A percentile compares a stretch with the other conserved stretches of the same genome.
phyloP scores from a whole-genome alignment of 2,329 filamentous ascomycete genomes.

The Fusarium bulbicola region DNA sequence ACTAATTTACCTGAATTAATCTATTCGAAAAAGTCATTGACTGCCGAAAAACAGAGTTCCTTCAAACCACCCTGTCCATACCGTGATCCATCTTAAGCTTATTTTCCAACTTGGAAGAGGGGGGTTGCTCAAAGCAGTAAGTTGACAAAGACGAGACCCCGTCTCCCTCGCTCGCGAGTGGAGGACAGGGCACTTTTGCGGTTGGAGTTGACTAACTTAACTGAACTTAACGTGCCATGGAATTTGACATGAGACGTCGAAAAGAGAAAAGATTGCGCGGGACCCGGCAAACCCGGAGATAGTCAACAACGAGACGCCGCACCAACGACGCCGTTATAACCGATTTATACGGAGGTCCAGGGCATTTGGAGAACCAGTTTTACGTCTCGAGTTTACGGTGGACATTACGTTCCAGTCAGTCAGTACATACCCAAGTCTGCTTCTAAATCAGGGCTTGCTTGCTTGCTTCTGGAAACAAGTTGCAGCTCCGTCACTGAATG shows the following conservation, averaged over 20 bases:
- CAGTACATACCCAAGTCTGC: not conserved
- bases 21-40: not conserved
- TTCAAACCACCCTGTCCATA: constrained; percentile 30
- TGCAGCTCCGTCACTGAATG: not conserved
- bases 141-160: not conserved
- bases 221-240: constrained; percentile 5
- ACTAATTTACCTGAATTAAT: not conserved
- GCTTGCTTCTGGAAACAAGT: constrained; percentile 2
- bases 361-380: constrained; percentile 1
- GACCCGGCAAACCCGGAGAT: constrained; percentile 41
- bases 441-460: not conserved
- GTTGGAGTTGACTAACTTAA: constrained; percentile 2
- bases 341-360: constrained; percentile 5
- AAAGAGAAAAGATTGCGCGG: constrained; percentile 34
- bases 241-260: constrained; percentile 19
- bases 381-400: constrained; percentile 11
- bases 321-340: constrained; percentile 35
- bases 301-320: constrained; percentile 5
- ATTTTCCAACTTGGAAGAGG: constrained; percentile 33
- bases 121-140: constrained; percentile 18
- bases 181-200: constrained; percentile 16
- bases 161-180: too few relatives aligned
- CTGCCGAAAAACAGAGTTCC: constrained; percentile 5
- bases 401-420: not conserved
- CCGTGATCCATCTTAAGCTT: constrained; percentile 41